A percentile compares a stretch with the other conserved stretches of the same genome.
Evolutionary conservation across 805 yeast genomes (phyloP).

Genomic region (Yarrowia sp.): DNA sequence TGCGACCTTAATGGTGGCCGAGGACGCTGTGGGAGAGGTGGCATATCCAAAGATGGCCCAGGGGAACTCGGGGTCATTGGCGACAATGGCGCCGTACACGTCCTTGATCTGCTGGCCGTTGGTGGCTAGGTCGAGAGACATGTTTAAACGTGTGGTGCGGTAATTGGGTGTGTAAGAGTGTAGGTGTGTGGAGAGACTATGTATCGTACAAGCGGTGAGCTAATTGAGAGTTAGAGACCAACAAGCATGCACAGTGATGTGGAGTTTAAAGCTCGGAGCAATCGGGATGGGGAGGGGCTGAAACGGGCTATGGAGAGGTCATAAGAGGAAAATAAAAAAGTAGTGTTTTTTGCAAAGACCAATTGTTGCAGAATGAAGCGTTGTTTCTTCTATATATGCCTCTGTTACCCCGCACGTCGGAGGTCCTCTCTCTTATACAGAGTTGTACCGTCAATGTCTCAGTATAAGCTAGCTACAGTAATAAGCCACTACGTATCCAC

Average conservation of each 20-base stretch:
- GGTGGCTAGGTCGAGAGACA: slow-evolving; percentile 49
- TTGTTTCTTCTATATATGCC: neutral
- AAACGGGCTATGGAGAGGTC: neutral
- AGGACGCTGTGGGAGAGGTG: slow-evolving; percentile 42
- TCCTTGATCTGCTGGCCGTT: slow-evolving; percentile 72
- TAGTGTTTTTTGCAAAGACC: neutral
- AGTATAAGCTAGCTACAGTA: neutral
- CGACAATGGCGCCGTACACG: slow-evolving; percentile 72
- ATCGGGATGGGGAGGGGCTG: neutral
- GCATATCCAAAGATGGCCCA: slow-evolving; percentile 84
- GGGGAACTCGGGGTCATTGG: slow-evolving; percentile 63
- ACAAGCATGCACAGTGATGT: neutral
- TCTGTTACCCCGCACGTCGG: neutral
- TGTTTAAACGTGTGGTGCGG: slow-evolving; percentile 18
- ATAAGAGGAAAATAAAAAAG: neutral
- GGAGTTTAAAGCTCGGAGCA: slow-evolving; percentile 17
- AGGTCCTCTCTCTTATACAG: neutral
- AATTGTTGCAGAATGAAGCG: neutral
- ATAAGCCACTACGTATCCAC: neutral
- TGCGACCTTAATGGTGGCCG: slow-evolving; percentile 42
- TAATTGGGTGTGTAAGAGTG: neutral
- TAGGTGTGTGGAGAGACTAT: neutral
- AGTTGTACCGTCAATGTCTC: neutral
- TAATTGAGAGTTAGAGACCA: neutral
- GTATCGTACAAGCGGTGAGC: neutral